phyloP scores from a whole-genome alignment of 495 filamentous ascomycete species.

The Apodospora peruviana region DNA sequence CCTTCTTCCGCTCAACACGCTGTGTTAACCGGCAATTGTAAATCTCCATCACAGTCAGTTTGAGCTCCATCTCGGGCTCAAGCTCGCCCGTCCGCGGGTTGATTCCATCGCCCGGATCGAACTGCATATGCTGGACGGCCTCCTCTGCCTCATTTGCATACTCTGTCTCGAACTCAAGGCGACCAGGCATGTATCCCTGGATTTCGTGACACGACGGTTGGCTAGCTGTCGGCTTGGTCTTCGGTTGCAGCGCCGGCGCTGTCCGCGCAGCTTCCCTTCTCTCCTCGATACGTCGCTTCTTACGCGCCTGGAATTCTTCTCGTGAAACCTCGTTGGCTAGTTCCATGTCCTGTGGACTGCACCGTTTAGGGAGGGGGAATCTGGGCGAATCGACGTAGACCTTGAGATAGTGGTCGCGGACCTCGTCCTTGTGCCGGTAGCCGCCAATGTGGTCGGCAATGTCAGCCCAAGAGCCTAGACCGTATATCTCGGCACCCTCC shows the following conservation, averaged over 20 bases:
- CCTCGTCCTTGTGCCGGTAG: slow-evolving; percentile 89
- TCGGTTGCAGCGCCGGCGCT: slow-evolving; percentile 76
- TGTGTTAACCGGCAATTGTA: slow-evolving; percentile 91
- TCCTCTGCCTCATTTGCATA: slow-evolving; percentile 98
- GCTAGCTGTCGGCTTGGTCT: slow-evolving; percentile 91
- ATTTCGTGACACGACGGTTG: slow-evolving; percentile 96
- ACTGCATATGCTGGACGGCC: slow-evolving; percentile 96
- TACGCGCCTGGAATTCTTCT: slow-evolving; percentile 87
- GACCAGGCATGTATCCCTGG: slow-evolving; percentile 96
- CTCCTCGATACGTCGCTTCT: slow-evolving; percentile 92
- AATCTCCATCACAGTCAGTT: slow-evolving; percentile 97
- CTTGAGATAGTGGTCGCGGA: slow-evolving; percentile 83
- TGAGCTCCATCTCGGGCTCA: slow-evolving; percentile 93
- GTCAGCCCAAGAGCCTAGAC: slow-evolving; percentile 94
- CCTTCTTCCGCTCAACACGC: slow-evolving; percentile 90
- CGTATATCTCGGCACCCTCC: slow-evolving; percentile 97
- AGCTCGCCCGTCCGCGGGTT: slow-evolving; percentile 74
- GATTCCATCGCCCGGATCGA: slow-evolving; percentile 90
- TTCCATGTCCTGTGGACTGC: slow-evolving; percentile 72
- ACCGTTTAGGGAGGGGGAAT: slow-evolving; percentile 81
- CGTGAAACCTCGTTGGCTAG: slow-evolving; percentile 72
- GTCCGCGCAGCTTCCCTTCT: slow-evolving; percentile 83
- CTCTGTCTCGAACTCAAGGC: slow-evolving; percentile 95
- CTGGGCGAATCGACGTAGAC: slow-evolving; percentile 76
- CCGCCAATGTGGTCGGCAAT: slow-evolving; percentile 98